Conservation (phyloP, 2,329 filamentous ascomycete species). For the Talaromyces islandicus region DNA sequence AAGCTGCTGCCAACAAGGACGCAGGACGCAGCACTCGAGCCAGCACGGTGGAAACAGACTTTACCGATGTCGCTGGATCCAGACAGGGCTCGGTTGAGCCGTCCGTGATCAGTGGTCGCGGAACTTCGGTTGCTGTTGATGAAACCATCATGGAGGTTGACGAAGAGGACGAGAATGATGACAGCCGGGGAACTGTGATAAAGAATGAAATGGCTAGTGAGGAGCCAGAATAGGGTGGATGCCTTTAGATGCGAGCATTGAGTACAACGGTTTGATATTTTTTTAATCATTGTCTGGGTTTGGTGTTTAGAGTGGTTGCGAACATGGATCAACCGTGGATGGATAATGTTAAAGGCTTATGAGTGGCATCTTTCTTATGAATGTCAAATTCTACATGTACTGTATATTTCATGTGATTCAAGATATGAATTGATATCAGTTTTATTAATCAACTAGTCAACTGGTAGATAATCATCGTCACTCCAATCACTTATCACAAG, state of each 20-base stretch:
- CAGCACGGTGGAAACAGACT: conserved; percentile 8
- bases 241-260: not conserved
- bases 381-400: not conserved
- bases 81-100: conserved; percentile 9
- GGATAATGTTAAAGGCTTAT: not conserved
- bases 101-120: not conserved
- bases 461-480: no score
- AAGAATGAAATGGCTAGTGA: conserved; percentile 13
- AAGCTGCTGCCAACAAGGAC: conserved; percentile 31
- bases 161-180: conserved; percentile 11
- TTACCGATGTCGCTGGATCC: conserved; percentile 3
- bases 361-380: not conserved
- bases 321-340: not conserved
- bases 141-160: conserved; percentile 12
- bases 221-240: not conserved
- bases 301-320: not conserved
- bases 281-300: not conserved
- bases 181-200: conserved; percentile 9
- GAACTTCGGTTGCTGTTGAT: conserved; percentile 7
- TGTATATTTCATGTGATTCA: not conserved
- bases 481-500: not conserved
- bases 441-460: not conserved
- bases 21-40: conserved; percentile 23
- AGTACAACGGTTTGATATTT: not conserved
- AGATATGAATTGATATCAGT: not conserved